Conservation (phyloP, 208 protist genomes). For the Leishmania amazonensis region DNA sequence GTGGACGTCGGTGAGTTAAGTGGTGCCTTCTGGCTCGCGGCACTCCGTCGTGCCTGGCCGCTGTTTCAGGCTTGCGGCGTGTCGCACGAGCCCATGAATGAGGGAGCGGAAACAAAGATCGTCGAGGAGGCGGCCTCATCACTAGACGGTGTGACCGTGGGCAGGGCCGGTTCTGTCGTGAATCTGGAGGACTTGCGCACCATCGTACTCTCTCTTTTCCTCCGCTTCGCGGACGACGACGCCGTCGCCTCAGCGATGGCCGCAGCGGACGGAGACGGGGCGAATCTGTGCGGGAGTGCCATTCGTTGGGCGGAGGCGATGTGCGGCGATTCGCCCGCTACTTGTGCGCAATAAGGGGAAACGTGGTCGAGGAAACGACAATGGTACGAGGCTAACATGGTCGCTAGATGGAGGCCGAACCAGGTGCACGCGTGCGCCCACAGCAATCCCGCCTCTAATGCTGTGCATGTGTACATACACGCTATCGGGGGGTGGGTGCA, state of each 20-base stretch:
- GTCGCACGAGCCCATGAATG: not conserved
- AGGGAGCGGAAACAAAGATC: not conserved
- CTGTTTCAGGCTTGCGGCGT: slow-evolving; percentile 9
- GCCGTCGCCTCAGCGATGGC: slow-evolving; percentile 10
- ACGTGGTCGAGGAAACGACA: not conserved
- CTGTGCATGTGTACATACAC: not conserved
- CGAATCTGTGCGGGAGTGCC: slow-evolving; percentile 6
- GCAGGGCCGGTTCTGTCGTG: not conserved
- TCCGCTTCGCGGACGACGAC: slow-evolving; percentile 19
- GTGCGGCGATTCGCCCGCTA: not conserved
- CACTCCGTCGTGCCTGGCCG: slow-evolving; percentile 18
- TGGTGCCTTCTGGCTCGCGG: slow-evolving; percentile 5
- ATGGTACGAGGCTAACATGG: not conserved
- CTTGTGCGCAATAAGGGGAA: too few relatives aligned
- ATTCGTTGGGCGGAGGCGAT: slow-evolving; percentile 14
- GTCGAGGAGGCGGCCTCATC: not conserved
- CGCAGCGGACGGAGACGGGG: slow-evolving; percentile 10
- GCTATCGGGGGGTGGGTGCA: not conserved
- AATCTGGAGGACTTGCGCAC: slow-evolving; percentile 10
- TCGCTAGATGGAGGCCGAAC: not conserved
- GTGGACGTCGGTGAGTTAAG: not conserved
- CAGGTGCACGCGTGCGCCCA: not conserved
- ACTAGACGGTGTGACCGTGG: not conserved
- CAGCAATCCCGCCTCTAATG: not conserved
- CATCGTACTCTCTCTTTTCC: slow-evolving; percentile 22